Evolutionary conservation across 352 stramenopile species (phyloP).

Genomic region (Phytophthora foliorum): DNA sequence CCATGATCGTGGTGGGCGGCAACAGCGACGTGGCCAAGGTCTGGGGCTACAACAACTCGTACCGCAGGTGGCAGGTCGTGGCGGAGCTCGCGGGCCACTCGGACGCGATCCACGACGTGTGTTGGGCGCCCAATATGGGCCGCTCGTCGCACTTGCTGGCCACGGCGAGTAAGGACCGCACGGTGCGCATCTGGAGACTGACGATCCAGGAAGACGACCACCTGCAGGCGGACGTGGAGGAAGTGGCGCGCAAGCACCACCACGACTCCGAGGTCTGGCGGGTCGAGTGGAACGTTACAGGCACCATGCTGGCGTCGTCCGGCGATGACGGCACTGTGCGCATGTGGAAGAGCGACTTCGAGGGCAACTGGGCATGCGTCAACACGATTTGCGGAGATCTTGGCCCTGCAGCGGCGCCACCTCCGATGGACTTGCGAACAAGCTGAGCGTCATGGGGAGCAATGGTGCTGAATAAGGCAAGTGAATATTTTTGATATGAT

Average conservation of each 20-base stretch:
- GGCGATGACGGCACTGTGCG: slow-evolving; percentile 96
- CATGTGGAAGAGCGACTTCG: slow-evolving; percentile 96
- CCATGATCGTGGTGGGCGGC: slow-evolving; percentile 95
- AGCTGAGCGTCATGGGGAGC: slow-evolving; percentile 24
- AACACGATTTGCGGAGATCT: slow-evolving; percentile 88
- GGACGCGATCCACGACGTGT: slow-evolving; percentile 95
- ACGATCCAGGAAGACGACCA: slow-evolving; percentile 73
- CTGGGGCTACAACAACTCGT: slow-evolving; percentile 93
- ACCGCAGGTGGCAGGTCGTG: slow-evolving; percentile 88
- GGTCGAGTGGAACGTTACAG: slow-evolving; percentile 97
- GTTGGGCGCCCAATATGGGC: slow-evolving; percentile 97
- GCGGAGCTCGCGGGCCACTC: slow-evolving; percentile 87
- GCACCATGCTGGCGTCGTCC: slow-evolving; percentile 95
- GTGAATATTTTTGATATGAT: slow-evolving; percentile 26
- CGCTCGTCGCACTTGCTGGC: slow-evolving; percentile 94
- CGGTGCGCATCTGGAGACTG: slow-evolving; percentile 88
- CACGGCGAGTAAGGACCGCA: slow-evolving; percentile 93
- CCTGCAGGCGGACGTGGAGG: slow-evolving; percentile 74
- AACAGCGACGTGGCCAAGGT: slow-evolving; percentile 91
- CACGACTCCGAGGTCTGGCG: slow-evolving; percentile 95
- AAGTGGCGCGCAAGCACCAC: slow-evolving; percentile 85
- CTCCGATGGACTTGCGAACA: slow-evolving; percentile 48
- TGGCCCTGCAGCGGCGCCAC: slow-evolving; percentile 37
- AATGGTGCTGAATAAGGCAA: slow-evolving; percentile 21
- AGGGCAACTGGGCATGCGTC: slow-evolving; percentile 93